Percentiles rank a stretch among this genome's conserved stretches.
phyloP scores from a whole-genome alignment of 2,329 filamentous ascomycete species.

The Xenosphaeropsis pyriputrescens region DNA sequence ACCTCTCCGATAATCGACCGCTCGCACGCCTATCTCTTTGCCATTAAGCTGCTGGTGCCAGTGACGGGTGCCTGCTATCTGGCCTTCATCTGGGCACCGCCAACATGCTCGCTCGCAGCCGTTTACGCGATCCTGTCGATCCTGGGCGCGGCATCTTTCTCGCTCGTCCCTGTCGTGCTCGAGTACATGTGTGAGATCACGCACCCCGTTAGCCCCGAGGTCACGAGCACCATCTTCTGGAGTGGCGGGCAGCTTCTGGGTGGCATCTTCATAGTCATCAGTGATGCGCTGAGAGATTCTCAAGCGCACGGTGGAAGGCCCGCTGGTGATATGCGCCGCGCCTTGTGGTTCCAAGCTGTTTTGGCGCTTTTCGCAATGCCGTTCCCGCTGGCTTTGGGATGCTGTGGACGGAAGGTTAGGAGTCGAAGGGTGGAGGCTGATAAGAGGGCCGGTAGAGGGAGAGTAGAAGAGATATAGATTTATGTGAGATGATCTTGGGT shows the following conservation, averaged over 20 bases:
- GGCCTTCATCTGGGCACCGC: slow-evolving; percentile 66
- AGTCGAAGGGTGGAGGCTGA: slow-evolving; percentile 31
- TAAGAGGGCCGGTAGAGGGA: not conserved
- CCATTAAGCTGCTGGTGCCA: slow-evolving; percentile 62
- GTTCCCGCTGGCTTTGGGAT: slow-evolving; percentile 51
- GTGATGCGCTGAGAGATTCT: slow-evolving; percentile 52
- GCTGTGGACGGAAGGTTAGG: slow-evolving; percentile 46
- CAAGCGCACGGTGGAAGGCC: slow-evolving; percentile 26
- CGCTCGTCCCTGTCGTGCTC: slow-evolving; percentile 67
- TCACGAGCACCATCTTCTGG: slow-evolving; percentile 77
- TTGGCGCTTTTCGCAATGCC: slow-evolving; percentile 51
- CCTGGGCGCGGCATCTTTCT: slow-evolving; percentile 68
- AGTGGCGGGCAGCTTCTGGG: slow-evolving; percentile 74
- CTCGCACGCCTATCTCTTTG: slow-evolving; percentile 62
- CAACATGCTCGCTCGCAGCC: slow-evolving; percentile 37
- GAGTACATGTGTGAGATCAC: slow-evolving; percentile 82
- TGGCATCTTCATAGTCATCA: slow-evolving; percentile 69
- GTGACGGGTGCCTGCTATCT: slow-evolving; percentile 62
- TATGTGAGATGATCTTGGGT: too few species aligned
- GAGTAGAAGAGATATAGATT: too few species aligned
- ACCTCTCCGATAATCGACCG: slow-evolving; percentile 72
- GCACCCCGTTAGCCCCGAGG: slow-evolving; percentile 74
- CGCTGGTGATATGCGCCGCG: slow-evolving; percentile 56
- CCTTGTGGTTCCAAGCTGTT: slow-evolving; percentile 68
- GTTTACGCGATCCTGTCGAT: slow-evolving; percentile 64